phyloP scores from a whole-genome alignment of 208 protist genomes.

The Leishmania major region DNA sequence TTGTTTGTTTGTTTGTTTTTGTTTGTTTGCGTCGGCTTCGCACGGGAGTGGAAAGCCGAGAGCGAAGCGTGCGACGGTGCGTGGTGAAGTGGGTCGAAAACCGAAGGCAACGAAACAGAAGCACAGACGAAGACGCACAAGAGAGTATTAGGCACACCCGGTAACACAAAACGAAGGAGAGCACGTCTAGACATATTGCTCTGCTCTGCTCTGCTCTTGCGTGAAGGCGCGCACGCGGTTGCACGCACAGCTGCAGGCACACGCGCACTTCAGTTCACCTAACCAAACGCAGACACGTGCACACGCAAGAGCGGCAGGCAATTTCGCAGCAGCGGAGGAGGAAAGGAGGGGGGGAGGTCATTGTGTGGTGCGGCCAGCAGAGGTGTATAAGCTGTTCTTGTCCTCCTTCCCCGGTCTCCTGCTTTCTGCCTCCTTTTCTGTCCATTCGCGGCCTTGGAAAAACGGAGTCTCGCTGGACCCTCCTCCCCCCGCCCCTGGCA shows the following conservation, averaged over 20 bases:
- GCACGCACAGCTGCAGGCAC: not conserved
- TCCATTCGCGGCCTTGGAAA: not conserved
- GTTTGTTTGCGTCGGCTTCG: not conserved
- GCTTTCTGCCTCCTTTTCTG: not conserved
- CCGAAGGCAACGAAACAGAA: not conserved
- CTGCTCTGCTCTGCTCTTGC: not conserved
- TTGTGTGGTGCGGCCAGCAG: not conserved
- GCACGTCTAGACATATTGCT: not conserved
- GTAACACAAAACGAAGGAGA: not conserved
- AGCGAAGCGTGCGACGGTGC: not conserved
- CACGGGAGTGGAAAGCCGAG: not conserved
- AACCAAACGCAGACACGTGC: not conserved
- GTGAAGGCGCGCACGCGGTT: not conserved
- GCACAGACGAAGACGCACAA: not conserved
- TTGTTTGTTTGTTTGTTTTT: no score
- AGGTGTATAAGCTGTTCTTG: not conserved
- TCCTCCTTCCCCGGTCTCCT: not conserved
- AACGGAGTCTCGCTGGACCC: not conserved
- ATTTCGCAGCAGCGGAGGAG: not conserved
- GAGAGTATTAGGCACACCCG: not conserved
- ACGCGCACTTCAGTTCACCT: not conserved
- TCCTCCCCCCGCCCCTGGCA: not conserved
- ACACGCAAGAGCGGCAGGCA: not conserved
- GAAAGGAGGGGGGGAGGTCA: not conserved
- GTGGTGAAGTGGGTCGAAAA: not conserved